phyloP scores from a whole-genome alignment of 176 grass and related monocot genomes.

The Raddia distichophylla region DNA sequence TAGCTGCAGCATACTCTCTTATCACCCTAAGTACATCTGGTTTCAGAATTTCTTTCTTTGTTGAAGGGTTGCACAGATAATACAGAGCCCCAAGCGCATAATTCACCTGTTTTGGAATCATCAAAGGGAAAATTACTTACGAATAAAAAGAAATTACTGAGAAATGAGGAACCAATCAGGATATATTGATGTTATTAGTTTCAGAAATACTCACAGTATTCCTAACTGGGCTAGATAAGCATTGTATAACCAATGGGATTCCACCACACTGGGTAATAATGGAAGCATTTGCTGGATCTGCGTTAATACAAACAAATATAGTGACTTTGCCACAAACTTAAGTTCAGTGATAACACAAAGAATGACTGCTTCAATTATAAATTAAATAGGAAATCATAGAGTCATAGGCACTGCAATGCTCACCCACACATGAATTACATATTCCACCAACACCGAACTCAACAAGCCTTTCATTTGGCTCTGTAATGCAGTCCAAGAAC shows the following conservation, averaged over 20 bases:
- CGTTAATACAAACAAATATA: constrained; percentile 12
- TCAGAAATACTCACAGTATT: constrained; percentile 75
- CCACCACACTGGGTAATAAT: constrained; percentile 69
- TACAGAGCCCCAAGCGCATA: constrained; percentile 86
- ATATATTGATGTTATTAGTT: constrained; percentile 21
- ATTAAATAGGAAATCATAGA: constrained; percentile 10
- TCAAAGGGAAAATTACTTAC: not conserved
- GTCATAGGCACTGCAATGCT: constrained; percentile 22
- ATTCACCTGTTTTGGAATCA: constrained; percentile 54
- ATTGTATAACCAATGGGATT: constrained; percentile 85
- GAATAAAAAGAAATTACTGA: not conserved
- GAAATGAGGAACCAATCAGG: not conserved
- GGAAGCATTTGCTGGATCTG: constrained; percentile 85
- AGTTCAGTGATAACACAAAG: not conserved
- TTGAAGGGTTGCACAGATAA: constrained; percentile 61
- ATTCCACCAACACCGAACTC: constrained; percentile 86
- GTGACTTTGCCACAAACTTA: not conserved
- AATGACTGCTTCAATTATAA: not conserved
- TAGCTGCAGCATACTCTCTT: constrained; percentile 59
- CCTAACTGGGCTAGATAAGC: constrained; percentile 81
- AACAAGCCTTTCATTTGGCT: constrained; percentile 86
- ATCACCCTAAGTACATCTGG: constrained; percentile 59
- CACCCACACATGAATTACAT: constrained; percentile 80
- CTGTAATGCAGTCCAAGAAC: constrained; percentile 94
- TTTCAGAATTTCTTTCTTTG: constrained; percentile 82